phyloP scores from a whole-genome alignment of 179 eudicot genomes.

The Corrigiola litoralis region DNA sequence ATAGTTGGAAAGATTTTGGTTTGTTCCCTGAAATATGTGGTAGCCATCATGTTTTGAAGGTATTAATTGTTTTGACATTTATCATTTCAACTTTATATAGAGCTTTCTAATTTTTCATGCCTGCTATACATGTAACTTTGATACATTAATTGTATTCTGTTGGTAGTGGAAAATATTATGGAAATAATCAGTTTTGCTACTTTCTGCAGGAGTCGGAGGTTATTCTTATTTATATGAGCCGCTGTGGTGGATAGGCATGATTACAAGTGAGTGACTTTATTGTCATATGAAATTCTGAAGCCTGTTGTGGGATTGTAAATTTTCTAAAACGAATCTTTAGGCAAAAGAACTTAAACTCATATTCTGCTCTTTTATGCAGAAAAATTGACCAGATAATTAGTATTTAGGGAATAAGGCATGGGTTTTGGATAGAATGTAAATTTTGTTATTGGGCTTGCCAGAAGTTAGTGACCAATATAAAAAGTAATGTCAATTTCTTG shows the following conservation, averaged over 20 bases:
- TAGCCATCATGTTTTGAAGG: not conserved
- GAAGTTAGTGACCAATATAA: no score
- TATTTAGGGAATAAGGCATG: no score
- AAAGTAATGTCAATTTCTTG: no score
- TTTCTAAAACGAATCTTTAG: not conserved
- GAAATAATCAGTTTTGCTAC: slow-evolving; percentile 5
- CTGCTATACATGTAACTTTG: not conserved
- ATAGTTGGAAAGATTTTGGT: not conserved
- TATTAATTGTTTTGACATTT: not conserved
- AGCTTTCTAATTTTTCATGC: not conserved
- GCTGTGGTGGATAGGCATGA: slow-evolving; percentile 96
- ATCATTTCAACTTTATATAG: not conserved
- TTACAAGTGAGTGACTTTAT: slow-evolving; percentile 62
- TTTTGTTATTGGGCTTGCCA: no score
- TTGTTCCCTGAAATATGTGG: not conserved
- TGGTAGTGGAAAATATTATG: not conserved
- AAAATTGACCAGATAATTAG: no score
- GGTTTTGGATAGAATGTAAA: no score
- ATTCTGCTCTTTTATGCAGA: not conserved
- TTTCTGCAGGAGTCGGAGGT: slow-evolving; percentile 78
- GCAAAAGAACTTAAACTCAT: not conserved
- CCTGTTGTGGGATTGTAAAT: not conserved
- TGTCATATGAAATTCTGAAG: not conserved
- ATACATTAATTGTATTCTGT: not conserved
- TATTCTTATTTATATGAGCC: slow-evolving; percentile 87